These are phyloP conservation scores for Botryotinia globosa DNA, from an alignment of 2,329 filamentous ascomycete genomes.

Conservation along the genomic window DNA sequence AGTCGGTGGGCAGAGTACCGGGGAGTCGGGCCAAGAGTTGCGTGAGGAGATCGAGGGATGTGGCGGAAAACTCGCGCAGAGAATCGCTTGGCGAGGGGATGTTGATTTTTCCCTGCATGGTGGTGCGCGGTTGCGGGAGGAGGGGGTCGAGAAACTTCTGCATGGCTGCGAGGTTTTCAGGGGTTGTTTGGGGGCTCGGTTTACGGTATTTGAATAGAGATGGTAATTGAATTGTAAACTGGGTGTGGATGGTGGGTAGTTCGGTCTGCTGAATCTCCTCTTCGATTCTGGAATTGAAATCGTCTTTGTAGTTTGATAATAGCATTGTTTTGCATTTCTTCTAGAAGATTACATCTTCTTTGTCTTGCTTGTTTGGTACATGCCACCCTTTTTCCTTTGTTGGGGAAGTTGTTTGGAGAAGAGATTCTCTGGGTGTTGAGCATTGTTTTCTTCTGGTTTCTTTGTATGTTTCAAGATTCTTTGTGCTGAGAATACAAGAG, in stretches of 20 bases:
- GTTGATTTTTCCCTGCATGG: not conserved
- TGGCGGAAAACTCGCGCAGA: slow-evolving; percentile 9
- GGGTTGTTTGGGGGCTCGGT: not conserved
- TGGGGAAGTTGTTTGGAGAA: not conserved
- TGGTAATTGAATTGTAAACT: not conserved
- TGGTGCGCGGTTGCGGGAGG: slow-evolving; percentile 1
- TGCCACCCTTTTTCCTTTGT: not conserved
- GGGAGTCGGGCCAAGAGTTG: slow-evolving; percentile 22
- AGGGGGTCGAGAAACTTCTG: not conserved
- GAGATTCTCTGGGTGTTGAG: not conserved
- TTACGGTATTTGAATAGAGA: too few species aligned
- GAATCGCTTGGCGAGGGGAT: not conserved
- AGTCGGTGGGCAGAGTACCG: not conserved
- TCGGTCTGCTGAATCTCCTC: not conserved
- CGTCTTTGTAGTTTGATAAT: not conserved
- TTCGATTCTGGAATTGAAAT: not conserved
- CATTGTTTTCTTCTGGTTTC: not conserved
- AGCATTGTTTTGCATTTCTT: not conserved
- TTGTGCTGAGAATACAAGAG: not conserved
- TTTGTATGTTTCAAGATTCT: not conserved
- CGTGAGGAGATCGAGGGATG: slow-evolving; percentile 16
- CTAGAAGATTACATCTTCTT: not conserved
- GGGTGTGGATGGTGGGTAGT: not conserved
- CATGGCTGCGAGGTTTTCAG: not conserved
- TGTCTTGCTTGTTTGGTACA: not conserved